Evolutionary conservation across 2,329 filamentous ascomycete genomes (phyloP), one percentile per base, ranked within the genome.

Genomic region (Aspergillus brasiliensis): DNA sequence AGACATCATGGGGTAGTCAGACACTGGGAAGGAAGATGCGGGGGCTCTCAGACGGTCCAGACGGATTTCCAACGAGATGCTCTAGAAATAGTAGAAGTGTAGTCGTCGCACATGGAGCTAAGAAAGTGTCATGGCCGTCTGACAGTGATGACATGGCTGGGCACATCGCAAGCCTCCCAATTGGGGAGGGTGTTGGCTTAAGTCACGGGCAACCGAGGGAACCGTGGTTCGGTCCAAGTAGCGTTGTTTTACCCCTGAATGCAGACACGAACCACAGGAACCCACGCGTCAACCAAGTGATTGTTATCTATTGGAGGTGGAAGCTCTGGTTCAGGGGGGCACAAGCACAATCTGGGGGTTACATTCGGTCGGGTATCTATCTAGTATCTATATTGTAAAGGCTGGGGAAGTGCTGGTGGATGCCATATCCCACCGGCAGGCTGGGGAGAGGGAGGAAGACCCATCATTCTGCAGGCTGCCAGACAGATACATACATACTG

Each of bases 231-330:
- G 21, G 15, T n/a, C 19, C 21, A 19, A 25, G 51, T 62, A 62
- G 60, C 55, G 58, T 21, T 52, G 44, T 61, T 66, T 67, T 67
- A 67, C 67, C 67, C 67, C 66, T 69, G 66, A 69, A 57, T 47
- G 55, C 53, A 40, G 56, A 61, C 65, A 64, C 66, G 66, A 66
- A 62, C 67, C 67, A 59, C 53, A 55, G 42, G 51, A 56, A 57
- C 62, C 60, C 57, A 58, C 57, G 56, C 27, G 42, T 28, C 8
- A 17, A 8, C 40, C 31, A 34, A 15, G 31, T 25, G 10, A 44
- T 51, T 57, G 51, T 61, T 58, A 42, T 42, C 40, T 42, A 42
- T 11, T 42, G 11, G 34, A 11, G 51, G 51, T 23, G 5, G 19
- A 52, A 38, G 37, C 23, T 44, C n/a, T 44, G n/a, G 19, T 42